Base-by-base conservation (phyloP, 306 rosid species). In the Cotoneaster glaucophyllus region DNA sequence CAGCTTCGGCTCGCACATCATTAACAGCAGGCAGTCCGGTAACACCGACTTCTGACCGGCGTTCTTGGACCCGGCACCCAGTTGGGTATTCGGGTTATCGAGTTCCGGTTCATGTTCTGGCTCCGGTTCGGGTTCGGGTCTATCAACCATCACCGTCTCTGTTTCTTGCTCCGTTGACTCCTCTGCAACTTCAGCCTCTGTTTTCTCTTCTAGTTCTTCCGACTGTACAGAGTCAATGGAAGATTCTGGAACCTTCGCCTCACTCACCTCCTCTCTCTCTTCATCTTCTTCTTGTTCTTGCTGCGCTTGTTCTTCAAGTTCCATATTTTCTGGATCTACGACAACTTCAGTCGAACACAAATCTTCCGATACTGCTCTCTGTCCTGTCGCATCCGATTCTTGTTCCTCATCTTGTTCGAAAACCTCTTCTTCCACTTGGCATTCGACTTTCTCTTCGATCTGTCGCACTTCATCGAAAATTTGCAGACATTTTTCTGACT, bases 1-100 rank as follows among this genome's bases (percentile, higher is more conserved):
- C n/a, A 92, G 77, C 83, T 95, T 95, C 0, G 99, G 99, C 78
- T 95, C 99, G 63, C 93, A 92, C 97, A 95, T 92, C 99, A 95
- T 95, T 79, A 92, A 53, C 64, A 92, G 84, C 87, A 95, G 81
- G 85, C 97, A 95, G 31, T 95, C 97, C 29, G 97, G 97, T 12
- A 92, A 76, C 0, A 71, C 86, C 11, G 83, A 37, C 29, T 48
- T 43, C 52, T 75, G 85, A 44, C 69, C 84, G 15, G 70, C 78
- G 64, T 45, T 67, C 44, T 74, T 73, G 59, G 73, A 56, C 59
- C 54, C 78, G 14, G 50, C 37, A 50, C 28, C 73, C 56, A 31
- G 24, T 18, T 32, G 73, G 81, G 32, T 14, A 18, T 48, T 77
- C 37, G 5, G 74, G 77, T 17, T n/a, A 10, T 57, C 77, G 15